Conservation (phyloP, 805 yeast genomes). For the Candida xyloterini region DNA sequence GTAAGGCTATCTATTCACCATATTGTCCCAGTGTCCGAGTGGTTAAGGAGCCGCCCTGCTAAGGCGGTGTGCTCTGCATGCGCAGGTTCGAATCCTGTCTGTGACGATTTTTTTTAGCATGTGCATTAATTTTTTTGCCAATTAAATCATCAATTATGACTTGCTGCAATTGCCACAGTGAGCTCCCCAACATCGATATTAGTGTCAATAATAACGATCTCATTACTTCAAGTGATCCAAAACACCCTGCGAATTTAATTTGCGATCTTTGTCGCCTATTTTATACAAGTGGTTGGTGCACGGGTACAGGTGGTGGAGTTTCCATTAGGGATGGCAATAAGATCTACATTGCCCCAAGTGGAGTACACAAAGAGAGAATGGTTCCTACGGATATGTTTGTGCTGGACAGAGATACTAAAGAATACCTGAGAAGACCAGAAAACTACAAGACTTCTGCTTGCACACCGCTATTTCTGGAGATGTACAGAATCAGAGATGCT, state of each 20-base stretch:
- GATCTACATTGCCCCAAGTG: conserved; percentile 88
- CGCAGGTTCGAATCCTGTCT: conserved; percentile 99
- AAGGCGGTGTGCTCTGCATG: conserved; percentile 88
- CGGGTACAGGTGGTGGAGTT: conserved; percentile 96
- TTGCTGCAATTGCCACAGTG: conserved; percentile 10
- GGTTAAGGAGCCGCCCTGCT: conserved; percentile 78
- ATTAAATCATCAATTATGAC: conserved; percentile 5
- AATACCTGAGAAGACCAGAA: conserved; percentile 59
- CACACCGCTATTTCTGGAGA: conserved; percentile 80
- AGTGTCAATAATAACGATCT: conserved; percentile 14
- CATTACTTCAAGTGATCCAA: conserved; percentile 23
- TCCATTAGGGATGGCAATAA: conserved; percentile 59
- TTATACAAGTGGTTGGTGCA: conserved; percentile 83
- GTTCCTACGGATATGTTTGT: conserved; percentile 79
- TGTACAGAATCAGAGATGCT: conserved; percentile 62
- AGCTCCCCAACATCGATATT: neutral
- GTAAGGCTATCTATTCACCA: too few species aligned
- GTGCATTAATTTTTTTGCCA: neutral
- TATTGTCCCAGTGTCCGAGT: conserved; percentile 64
- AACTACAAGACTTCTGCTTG: conserved; percentile 87
- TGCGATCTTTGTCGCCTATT: conserved; percentile 77
- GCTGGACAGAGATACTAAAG: conserved; percentile 50
- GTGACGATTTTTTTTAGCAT: conserved; percentile 65
- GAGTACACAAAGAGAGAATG: conserved; percentile 91
- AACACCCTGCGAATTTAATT: conserved; percentile 79